Base-by-base conservation (phyloP, 345 rosid species). In the Aurinia saxatilis region DNA sequence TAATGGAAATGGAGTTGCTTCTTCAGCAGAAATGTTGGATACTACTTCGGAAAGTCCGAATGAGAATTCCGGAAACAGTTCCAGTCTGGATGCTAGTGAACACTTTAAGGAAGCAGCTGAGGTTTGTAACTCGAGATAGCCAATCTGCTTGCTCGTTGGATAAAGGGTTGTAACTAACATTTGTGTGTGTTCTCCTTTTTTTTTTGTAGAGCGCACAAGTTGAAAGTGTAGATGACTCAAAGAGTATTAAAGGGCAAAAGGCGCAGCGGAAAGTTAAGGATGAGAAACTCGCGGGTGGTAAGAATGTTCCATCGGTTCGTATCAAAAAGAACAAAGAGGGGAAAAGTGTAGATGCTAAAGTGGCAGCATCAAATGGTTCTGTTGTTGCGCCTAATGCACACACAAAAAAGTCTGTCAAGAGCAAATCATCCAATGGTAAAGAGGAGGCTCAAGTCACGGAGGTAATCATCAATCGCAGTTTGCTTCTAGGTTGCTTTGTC, bases 361-460 rank as follows among this genome's bases (percentile, higher is more conserved):
- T 63, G 16, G 60, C 67, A 44, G 63, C 72, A 54, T 65, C 92
- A 31, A 90, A 85, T 73, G 98, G 87, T 65, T 69, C 79, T 60
- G 71, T 39, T 70, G 50, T 44, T 70, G 50, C 75, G 67, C 59
- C 66, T 45, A 65, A 41, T 82, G 61, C 79, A 44, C 67, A 46
- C 9, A 38, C 72, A 50, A 81, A 80, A 58, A 83, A 71, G 27
- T 68, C 89, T 60, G 56, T 75, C 12, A 84, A 78, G 77, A 85
- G 64, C 58, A 81, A 57, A 51, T 65, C 89, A 36, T 62, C 76
- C 60, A 84, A 70, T 51, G 84, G 79, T 69, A 78, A 76, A 76
- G 82, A 71, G 39, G 60, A 25, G 37, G 70, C 51, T 46, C 69
- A 57, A 58, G 67, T 67, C 67, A 70, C 78, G 11, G 76, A 83